These are phyloP conservation scores for Fistulinella prunicolor DNA, from an alignment of 768 basidiomycete species.

Conservation along the genomic window DNA sequence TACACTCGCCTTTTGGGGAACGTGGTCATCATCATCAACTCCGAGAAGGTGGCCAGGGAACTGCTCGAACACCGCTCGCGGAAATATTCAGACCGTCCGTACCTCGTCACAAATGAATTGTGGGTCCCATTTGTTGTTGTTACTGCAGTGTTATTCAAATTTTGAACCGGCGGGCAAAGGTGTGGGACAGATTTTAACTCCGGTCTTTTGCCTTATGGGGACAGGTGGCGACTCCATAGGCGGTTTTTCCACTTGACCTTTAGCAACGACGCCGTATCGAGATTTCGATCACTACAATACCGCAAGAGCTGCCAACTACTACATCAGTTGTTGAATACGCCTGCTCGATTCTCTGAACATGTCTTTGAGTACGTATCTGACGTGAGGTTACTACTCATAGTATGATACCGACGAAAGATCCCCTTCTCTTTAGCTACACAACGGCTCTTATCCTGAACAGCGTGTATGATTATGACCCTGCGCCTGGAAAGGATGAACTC, in stretches of 20 bases:
- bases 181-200: slow-evolving; percentile 18
- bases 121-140: background rate
- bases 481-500: slow-evolving; percentile 6
- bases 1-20: slow-evolving; percentile 3
- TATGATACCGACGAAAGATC: background rate
- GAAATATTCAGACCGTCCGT: slow-evolving; percentile 12
- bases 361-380: slow-evolving; percentile 28
- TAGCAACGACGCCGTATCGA: slow-evolving; percentile 4
- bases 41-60: slow-evolving; percentile 7
- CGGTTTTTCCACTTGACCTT: slow-evolving; percentile 20
- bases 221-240: slow-evolving; percentile 24
- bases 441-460: slow-evolving; percentile 14
- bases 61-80: slow-evolving; percentile 6
- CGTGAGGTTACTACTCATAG: background rate
- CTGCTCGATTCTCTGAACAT: slow-evolving; percentile 31
- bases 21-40: slow-evolving; percentile 11
- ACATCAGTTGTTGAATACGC: slow-evolving; percentile 28
- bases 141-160: background rate
- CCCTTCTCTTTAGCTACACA: slow-evolving; percentile 10
- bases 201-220: slow-evolving; percentile 18
- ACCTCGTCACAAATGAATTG: slow-evolving; percentile 2
- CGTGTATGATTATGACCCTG: slow-evolving; percentile 15
- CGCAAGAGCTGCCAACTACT: slow-evolving; percentile 32
- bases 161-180: background rate
- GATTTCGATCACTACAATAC: slow-evolving; percentile 28